Evolutionary conservation across 75 land plant genomes (phyloP), one percentile per base, ranked within the genome.

Genomic region (Picea sitchensis): DNA sequence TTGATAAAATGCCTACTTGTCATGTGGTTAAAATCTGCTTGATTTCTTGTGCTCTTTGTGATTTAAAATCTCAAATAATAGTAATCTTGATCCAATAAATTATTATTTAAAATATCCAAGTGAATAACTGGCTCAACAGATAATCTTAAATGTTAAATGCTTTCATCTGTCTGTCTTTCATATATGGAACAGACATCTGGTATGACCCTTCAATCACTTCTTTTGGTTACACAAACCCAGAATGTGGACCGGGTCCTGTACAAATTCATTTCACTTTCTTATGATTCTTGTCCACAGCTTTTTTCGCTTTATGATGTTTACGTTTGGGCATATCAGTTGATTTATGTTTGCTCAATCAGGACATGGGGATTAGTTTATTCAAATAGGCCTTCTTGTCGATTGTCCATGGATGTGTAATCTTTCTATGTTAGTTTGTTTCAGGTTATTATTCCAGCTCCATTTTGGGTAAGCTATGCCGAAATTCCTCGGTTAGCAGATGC

Each of bases 371-470:
- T 51, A 51, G 56, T 51, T 51, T 51, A 51, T 51, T 51, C 56
- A 51, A 9, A 51, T 51, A 51, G 56, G 56, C 15, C 56, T 26
- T 26, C 32, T 54, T 58, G 21, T 57, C 31, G 32, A 58, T 23
- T 75, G 32, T 62, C 54, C 36, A 30, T 30, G 14, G 7, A n/a
- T 54, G 3, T 57, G 59, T 75, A 21, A 31, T 58, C 36, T 26
- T 62, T 5, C 20, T 58, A 14, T 78, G 57, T 73, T 12, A 73
- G 60, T 44, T 71, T 78, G 41, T 51, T 65, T 61, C 84, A 98
- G 99, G 99, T 95, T 78, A 84, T 98, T 54, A 89, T 98, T 77
- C 99, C 99, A 23, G 94, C 99, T 69, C 98, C 99, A 38, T 98
- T 80, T 73, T 97, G 92, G 91, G 98, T 97, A 15, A 97, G 99